Evolutionary conservation across 495 filamentous ascomycete species (phyloP), one percentile per base, ranked within the genome.

Genomic region (Glonium stellatum): DNA sequence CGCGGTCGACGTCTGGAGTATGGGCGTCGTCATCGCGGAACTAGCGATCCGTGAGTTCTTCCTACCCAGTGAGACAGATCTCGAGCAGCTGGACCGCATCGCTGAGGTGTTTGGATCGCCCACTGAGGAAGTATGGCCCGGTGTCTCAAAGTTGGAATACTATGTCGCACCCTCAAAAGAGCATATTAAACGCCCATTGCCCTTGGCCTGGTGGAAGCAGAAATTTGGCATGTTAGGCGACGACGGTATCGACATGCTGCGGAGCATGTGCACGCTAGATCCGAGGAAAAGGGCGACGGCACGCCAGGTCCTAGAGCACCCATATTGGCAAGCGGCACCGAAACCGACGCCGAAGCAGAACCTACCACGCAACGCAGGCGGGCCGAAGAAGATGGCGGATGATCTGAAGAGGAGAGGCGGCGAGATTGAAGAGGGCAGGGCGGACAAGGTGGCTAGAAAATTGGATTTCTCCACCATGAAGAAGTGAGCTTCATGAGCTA

Each of bases 1-100:
- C 4, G 87, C 84, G 0, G 93, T 97, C 27, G 95, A 99, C 70
- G 77, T 99, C 47, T 99, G 92, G 92, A 91, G 87, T n/a, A 86
- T 95, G 57, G 95, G 89, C 18, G 80, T 86, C 67, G 92, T 99
- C 0, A 91, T 97, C 63, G 92, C 93, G 0, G 93, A 99, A 71
- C 81, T 99, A 23, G 76, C 95, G 36, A 77, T 95, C 57, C 80
- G 95, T 19, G 80, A 82, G 0, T 89, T 92, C 0, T 95, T 86
- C 61, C 77, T 96, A 22, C 81, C 89, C 0, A 88, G 88, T 0
- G 86, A 88, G 65, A 85, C 87, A 0, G 92, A 97, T 61, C 78
- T 96, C 65, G 76, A 87, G 62, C 87, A 90, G 70, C 81, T 96
- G 41, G 72, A 80, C 31, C 79, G 92, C 57, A 95, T 97, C 62